Evolutionary conservation across 192 early-diverging fungal species (phyloP).

Genomic region (Gryganskiella cystojenkinii): DNA sequence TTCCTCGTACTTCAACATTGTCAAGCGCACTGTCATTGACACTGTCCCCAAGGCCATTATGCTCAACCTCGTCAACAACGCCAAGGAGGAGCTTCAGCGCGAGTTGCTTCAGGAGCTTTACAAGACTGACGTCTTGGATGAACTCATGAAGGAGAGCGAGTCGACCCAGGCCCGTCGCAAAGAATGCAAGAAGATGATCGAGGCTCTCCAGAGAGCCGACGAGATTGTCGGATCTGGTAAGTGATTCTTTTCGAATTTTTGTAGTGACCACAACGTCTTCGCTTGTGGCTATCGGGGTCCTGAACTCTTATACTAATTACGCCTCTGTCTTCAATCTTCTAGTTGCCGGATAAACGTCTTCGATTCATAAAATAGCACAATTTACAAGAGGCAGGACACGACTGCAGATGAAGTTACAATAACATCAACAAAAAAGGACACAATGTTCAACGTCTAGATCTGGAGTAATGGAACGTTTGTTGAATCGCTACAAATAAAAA

Average conservation of each 20-base stretch:
- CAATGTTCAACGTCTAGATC: too few relatives aligned
- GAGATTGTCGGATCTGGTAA: constrained; percentile 60
- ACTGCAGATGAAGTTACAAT: too few relatives aligned
- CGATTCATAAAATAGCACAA: too few relatives aligned
- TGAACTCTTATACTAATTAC: neutral
- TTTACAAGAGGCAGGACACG: too few relatives aligned
- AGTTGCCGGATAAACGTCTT: constrained; percentile 25
- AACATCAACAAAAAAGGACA: too few relatives aligned
- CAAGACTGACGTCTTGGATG: constrained; percentile 93
- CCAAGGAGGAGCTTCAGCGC: constrained; percentile 95
- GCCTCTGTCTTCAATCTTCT: neutral
- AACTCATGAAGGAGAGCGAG: constrained; percentile 97
- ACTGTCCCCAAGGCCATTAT: constrained; percentile 99
- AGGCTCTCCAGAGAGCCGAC: constrained; percentile 85
- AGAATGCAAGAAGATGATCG: constrained; percentile 99
- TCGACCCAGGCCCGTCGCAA: constrained; percentile 87
- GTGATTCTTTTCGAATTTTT: neutral
- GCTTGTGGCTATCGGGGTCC: neutral
- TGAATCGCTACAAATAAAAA: too few relatives aligned
- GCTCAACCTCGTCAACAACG: constrained; percentile 92
- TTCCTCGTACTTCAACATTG: constrained; percentile 98
- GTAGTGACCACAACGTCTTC: neutral
- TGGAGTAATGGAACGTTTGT: too few relatives aligned
- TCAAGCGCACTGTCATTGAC: constrained; percentile 97
- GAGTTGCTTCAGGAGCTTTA: constrained; percentile 97